Conservation (phyloP, 495 filamentous ascomycete species). For the Podospora comata region DNA sequence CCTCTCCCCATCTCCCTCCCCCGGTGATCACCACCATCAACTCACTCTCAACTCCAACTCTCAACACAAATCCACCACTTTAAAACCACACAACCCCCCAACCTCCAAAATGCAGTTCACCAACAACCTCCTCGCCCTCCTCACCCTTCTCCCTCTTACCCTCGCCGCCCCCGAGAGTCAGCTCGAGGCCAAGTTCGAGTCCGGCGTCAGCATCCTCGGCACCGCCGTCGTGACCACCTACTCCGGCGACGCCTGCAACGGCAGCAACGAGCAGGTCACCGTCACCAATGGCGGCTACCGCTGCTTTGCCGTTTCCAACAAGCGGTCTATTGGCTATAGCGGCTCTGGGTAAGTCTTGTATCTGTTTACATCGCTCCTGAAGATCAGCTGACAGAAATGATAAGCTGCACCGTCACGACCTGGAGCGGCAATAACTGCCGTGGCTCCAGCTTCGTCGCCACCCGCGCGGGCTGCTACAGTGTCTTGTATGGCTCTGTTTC, state of each 20-base stretch:
- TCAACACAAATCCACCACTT: neutral
- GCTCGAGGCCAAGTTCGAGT: neutral
- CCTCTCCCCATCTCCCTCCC: neutral
- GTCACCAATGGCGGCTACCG: constrained; percentile 14
- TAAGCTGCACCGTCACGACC: constrained; percentile 8
- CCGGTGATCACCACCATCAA: neutral
- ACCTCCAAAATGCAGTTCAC: constrained; percentile 11
- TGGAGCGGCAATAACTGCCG: constrained; percentile 12
- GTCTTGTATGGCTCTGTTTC: constrained; percentile 15
- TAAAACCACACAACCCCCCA: neutral
- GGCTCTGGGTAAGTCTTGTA: constrained; percentile 1
- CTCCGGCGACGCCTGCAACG: constrained; percentile 12
- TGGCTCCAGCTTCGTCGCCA: neutral
- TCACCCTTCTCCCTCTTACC: constrained; percentile 2
- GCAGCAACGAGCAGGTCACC: constrained; percentile 1
- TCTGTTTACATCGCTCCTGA: too few species aligned
- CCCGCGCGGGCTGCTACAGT: neutral
- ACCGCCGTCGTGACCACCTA: constrained; percentile 12
- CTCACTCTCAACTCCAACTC: neutral
- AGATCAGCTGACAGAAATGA: neutral
- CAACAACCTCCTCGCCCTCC: constrained; percentile 12
- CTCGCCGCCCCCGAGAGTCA: constrained; percentile 1
- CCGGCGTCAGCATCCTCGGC: constrained; percentile 1
- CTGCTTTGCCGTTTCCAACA: constrained; percentile 10
- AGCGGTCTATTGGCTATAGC: constrained; percentile 5